Percentiles rank a stretch among this genome's conserved stretches.
Evolutionary conservation across 805 yeast genomes (phyloP).

Genomic region (Teunomyces lycoperdinae): DNA sequence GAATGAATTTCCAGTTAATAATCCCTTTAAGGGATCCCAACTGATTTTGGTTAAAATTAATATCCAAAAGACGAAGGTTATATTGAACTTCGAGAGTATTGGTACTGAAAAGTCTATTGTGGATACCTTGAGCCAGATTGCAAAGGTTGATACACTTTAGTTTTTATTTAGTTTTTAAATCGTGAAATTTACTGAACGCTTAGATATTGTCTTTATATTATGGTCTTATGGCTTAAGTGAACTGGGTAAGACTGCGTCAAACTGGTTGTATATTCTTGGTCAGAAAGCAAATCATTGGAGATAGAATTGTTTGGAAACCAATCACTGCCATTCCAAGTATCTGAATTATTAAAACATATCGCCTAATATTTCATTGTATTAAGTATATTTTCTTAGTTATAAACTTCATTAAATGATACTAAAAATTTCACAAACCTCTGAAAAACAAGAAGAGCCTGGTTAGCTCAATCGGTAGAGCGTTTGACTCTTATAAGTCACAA

Average conservation of each 20-base stretch:
- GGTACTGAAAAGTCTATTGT: not conserved
- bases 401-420: too few species aligned
- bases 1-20: constrained; percentile 4
- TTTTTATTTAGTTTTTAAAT: not conserved
- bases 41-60: not conserved
- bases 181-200: not conserved
- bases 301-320: too few species aligned
- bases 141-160: not conserved
- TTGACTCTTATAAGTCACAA: constrained; percentile 7
- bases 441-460: constrained; percentile 7
- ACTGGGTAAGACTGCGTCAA: too few species aligned
- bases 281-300: too few species aligned
- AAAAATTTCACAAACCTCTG: too few species aligned
- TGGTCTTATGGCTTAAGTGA: too few species aligned
- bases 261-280: too few species aligned
- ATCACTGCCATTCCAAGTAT: too few species aligned
- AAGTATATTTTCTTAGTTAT: too few species aligned
- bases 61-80: not conserved
- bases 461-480: constrained; percentile 14
- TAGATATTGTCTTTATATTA: not conserved
- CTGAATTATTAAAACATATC: too few species aligned
- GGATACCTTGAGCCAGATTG: not conserved
- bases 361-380: too few species aligned
- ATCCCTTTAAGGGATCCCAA: not conserved
- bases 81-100: not conserved